A percentile compares a stretch with the other conserved stretches of the same genome.
Conservation (phyloP, 805 yeast genomes). For the Sungouiella thailandica region DNA sequence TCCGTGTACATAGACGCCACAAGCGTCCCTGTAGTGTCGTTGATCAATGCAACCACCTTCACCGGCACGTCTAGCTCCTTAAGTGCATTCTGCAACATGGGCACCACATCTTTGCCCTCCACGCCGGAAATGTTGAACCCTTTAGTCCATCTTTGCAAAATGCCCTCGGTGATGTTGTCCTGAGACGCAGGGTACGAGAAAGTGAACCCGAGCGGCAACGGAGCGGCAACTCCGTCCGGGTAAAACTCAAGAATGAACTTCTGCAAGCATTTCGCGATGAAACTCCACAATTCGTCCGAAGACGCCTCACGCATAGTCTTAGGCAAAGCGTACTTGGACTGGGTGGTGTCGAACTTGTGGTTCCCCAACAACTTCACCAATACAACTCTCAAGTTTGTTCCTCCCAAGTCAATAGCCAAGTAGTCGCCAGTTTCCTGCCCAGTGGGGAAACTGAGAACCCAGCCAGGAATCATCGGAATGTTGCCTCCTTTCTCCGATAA, state of each 20-base stretch:
- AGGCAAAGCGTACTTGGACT: conserved; percentile 82
- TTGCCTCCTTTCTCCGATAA: conserved; percentile 70
- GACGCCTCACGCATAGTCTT: conserved; percentile 70
- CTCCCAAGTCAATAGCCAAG: conserved; percentile 94
- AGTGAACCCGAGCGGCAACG: conserved; percentile 85
- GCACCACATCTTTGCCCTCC: conserved; percentile 92
- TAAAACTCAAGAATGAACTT: conserved; percentile 61
- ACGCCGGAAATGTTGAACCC: conserved; percentile 93
- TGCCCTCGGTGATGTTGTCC: conserved; percentile 75
- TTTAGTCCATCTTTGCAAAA: conserved; percentile 94
- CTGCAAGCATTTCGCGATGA: conserved; percentile 78
- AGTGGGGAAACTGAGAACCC: conserved; percentile 93
- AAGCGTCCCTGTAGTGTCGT: conserved; percentile 95
- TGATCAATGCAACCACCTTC: conserved; percentile 84
- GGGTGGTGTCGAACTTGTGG: conserved; percentile 78
- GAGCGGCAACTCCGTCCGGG: conserved; percentile 59
- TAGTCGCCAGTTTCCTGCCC: conserved; percentile 88
- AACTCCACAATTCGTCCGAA: conserved; percentile 73
- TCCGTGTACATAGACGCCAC: conserved; percentile 94
- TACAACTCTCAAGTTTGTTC: conserved; percentile 93
- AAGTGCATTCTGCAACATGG: conserved; percentile 78
- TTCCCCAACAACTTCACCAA: conserved; percentile 80
- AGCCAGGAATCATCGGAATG: conserved; percentile 95
- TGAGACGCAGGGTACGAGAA: conserved; percentile 90
- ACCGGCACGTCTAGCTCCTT: conserved; percentile 65